Base-by-base conservation (phyloP, 257 asterid genomes). In the Eucommia ulmoides region DNA sequence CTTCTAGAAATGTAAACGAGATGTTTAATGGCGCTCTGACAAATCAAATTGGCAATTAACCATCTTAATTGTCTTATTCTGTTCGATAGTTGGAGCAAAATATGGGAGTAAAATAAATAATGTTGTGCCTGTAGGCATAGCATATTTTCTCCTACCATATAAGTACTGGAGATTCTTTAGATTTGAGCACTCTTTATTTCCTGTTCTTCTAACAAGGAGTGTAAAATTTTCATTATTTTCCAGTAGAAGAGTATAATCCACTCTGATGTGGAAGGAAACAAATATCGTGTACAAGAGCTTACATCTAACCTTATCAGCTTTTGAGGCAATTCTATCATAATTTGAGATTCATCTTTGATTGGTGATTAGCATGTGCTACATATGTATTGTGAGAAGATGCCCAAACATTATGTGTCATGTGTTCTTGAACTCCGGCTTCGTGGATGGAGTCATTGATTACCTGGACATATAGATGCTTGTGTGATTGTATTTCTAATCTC, bases 401-500 rank as follows among this genome's bases (percentile, higher is more conserved):
- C 45, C 16, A 8, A 15, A 2, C 3, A 3, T 42, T 6, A 8
- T 42, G 8, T n/a, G 7, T 1, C 2, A 16, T 16, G 8, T 42
- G 5, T 16, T 42, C 9, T 42, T 42, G 48, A 11, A 26, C 20
- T 65, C 45, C 21, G 29, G 23, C 52, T 21, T 38, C n/a, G 33
- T 33, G 45, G 49, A 26, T 24, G n/a, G n/a, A n/a, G n/a, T n/a
- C n/a, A n/a, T n/a, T n/a, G n/a, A n/a, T n/a, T n/a, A n/a, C n/a
- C n/a, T n/a, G n/a, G n/a, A n/a, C n/a, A n/a, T n/a, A n/a, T n/a
- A n/a, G n/a, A n/a, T n/a, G n/a, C n/a, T n/a, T n/a, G n/a, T n/a
- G n/a, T n/a, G n/a, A 49, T 46, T 7, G 16, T 54, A 50, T 50
- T 33, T 62, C 25, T 45, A 60, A 26, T 48, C 45, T 22, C 18